Percentiles rank a stretch among this genome's conserved stretches.
Evolutionary conservation across 345 rosid genomes (phyloP).

Genomic region (Laguncularia racemosa): DNA sequence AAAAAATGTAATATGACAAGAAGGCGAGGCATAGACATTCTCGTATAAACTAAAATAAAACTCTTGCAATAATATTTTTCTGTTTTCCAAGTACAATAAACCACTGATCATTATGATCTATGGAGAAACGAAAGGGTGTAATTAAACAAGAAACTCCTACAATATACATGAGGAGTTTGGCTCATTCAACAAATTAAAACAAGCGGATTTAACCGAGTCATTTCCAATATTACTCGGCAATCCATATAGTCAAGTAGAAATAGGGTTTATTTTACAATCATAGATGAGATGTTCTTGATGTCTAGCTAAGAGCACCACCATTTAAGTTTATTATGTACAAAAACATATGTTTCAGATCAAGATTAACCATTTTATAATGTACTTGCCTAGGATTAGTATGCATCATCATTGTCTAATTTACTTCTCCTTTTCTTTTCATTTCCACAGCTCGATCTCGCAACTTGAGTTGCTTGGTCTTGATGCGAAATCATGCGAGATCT

Average conservation of each 20-base stretch:
- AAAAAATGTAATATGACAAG: too few species aligned
- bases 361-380: neutral
- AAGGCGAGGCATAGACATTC: too few species aligned
- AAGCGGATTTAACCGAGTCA: slow-evolving; percentile 3
- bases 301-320: slow-evolving; percentile 20
- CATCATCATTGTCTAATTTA: slow-evolving; percentile 14
- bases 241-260: slow-evolving; percentile 11
- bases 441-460: slow-evolving; percentile 88
- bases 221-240: slow-evolving; percentile 10
- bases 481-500: slow-evolving; percentile 36
- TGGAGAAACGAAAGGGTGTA: too few species aligned
- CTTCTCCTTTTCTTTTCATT: slow-evolving; percentile 32
- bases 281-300: neutral
- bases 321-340: slow-evolving; percentile 57
- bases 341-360: slow-evolving; percentile 9
- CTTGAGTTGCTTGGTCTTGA: slow-evolving; percentile 59
- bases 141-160: slow-evolving; percentile 1
- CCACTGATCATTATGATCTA: too few species aligned
- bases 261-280: neutral
- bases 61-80: too few species aligned
- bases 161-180: slow-evolving; percentile 1
- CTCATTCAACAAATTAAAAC: slow-evolving; percentile 1
- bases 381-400: slow-evolving; percentile 41
- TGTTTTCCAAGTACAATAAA: too few species aligned
- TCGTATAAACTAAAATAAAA: too few species aligned